Percentiles rank a stretch among this genome's conserved stretches.
Conservation (phyloP, 176 grass and related monocot genomes). For the Puya raimondii region DNA sequence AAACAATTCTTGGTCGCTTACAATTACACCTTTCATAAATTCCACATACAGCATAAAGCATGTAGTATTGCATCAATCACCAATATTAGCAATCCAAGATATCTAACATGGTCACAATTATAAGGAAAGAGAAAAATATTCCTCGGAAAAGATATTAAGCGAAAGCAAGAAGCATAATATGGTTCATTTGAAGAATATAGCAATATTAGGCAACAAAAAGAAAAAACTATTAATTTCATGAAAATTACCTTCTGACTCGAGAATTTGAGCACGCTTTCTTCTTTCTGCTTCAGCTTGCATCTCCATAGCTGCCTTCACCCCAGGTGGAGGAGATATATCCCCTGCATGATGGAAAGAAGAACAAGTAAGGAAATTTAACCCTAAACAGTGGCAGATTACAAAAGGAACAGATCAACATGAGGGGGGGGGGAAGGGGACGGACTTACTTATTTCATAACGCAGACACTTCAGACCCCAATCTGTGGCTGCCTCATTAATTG, state of each 20-base stretch:
- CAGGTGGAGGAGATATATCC: conserved; percentile 86
- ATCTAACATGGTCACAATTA: background rate
- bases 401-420: background rate
- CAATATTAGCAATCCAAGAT: background rate
- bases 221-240: background rate
- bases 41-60: background rate
- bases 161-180: background rate
- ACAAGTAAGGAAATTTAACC: background rate
- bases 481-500: conserved; percentile 81
- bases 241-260: conserved; percentile 82
- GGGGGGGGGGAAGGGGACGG: background rate
- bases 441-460: conserved; percentile 92
- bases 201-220: conserved; percentile 2
- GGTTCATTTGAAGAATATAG: conserved; percentile 1
- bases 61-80: background rate
- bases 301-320: conserved; percentile 87
- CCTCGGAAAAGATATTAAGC: conserved; percentile 11
- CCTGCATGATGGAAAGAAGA: conserved; percentile 22
- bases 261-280: conserved; percentile 88
- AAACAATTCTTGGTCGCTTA: background rate
- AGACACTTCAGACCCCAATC: conserved; percentile 91
- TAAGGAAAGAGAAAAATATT: background rate
- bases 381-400: conserved; percentile 19
- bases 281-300: conserved; percentile 99
- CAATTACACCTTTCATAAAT: background rate